Evolutionary conservation across 1,139 yeast species (phyloP).

Genomic region (Meyerozyma elateridarum): DNA sequence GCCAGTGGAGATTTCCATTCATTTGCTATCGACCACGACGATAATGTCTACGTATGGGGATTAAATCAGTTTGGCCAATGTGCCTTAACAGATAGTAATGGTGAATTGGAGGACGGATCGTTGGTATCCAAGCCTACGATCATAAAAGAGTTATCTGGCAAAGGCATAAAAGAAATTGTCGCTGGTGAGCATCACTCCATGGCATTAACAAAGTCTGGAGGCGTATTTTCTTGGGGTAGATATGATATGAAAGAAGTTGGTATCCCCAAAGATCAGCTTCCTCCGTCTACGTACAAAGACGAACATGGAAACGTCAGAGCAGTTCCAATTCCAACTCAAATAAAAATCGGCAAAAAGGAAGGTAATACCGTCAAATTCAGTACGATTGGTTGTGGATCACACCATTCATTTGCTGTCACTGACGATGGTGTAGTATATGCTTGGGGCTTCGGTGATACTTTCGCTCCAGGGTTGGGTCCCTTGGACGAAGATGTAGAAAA

Average conservation of each 20-base stretch:
- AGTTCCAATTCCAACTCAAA: conserved; percentile 78
- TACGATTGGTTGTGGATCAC: conserved; percentile 78
- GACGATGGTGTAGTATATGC: conserved; percentile 82
- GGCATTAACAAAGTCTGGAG: conserved; percentile 68
- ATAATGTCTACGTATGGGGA: conserved; percentile 85
- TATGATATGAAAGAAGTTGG: conserved; percentile 93
- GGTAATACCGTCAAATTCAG: conserved; percentile 42
- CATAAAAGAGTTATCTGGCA: conserved; percentile 54
- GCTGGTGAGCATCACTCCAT: conserved; percentile 96
- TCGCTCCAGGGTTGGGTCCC: conserved; percentile 93
- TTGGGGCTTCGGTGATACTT: conserved; percentile 98
- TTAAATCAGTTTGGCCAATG: conserved; percentile 95
- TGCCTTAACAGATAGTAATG: conserved; percentile 58
- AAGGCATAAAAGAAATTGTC: conserved; percentile 57
- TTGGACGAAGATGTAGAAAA: conserved; percentile 82
- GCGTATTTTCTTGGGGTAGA: conserved; percentile 82
- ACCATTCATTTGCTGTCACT: conserved; percentile 84
- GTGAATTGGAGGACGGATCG: conserved; percentile 72
- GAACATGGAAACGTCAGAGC: conserved; percentile 78
- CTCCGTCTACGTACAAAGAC: conserved; percentile 68
- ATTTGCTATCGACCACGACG: conserved; percentile 78
- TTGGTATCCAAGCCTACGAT: conserved; percentile 73
- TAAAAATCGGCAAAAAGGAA: conserved; percentile 30
- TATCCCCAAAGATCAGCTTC: conserved; percentile 56
- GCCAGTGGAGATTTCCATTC: conserved; percentile 96